Evolutionary conservation across 495 filamentous ascomycete species (phyloP), one percentile per base, ranked within the genome.

Genomic region (Penicillium coffeae): DNA sequence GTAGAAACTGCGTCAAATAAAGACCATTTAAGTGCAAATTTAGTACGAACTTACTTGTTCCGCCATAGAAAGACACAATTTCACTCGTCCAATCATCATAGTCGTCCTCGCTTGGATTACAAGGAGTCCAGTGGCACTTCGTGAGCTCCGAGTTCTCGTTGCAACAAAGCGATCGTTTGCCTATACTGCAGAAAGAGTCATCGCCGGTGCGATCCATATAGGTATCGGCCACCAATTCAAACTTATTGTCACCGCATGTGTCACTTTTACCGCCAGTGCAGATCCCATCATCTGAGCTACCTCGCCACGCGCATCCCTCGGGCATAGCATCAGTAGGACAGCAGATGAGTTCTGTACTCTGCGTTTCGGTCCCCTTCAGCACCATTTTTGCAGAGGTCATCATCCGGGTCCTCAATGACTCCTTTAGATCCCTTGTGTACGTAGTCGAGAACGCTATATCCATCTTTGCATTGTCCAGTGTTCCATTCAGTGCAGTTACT

Each of bases 271-370:
- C 13, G 1, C 38, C 32, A 21, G 12, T 22, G n/a, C 18, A 42
- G 1, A 18, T 5, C 0, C 38, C 19, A n/a, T 36, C 19, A 18
- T 37, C 32, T 27, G 4, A 36, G 1, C 5, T 32, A 15, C 38
- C 47, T 6, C 37, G 32, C 47, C 38, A 49, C 2, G 3, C 2
- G 19, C 47, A 42, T 8, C 20, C 21, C 7, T 38, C 21, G 12
- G 47, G 38, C 38, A 42, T 42, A 1, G 38, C 27, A 16, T 49
- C 15, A 3, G 38, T 49, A 0, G 38, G 47, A 15, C 47, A 49
- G 20, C 38, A 42, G 3, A 49, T 48, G 2, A 48, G n/a, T 1
- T 1, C 38, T 16, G 25, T 41, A 48, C 37, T 48, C 16, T 21
- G 45, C 15, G 15, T 49, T 10, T 6, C 7, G 15, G 1, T n/a